These are phyloP conservation scores for Cynanchum wilfordii DNA, from an alignment of 257 asterid species.

Conservation along the genomic window DNA sequence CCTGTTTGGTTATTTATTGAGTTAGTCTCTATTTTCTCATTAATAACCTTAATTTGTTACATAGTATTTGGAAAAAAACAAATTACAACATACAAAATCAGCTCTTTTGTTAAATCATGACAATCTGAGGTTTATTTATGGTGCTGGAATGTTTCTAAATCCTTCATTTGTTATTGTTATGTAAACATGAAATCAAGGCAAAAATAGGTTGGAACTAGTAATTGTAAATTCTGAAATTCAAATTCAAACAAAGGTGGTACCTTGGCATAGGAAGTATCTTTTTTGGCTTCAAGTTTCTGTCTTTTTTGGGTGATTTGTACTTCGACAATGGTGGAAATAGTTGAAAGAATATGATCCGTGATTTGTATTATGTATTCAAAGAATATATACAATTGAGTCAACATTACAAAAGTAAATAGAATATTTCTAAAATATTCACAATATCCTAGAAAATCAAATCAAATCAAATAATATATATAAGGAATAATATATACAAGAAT, in stretches of 20 bases:
- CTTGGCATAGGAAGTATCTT: constrained; percentile 21
- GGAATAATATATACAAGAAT: too few relatives aligned
- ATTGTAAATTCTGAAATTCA: not conserved
- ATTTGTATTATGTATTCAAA: too few relatives aligned
- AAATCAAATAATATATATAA: too few relatives aligned
- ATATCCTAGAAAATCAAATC: too few relatives aligned
- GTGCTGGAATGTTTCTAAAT: not conserved
- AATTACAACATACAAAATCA: too few relatives aligned
- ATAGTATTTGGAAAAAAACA: not conserved
- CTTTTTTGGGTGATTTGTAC: constrained; percentile 55
- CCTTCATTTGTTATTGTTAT: not conserved
- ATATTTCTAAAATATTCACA: too few relatives aligned
- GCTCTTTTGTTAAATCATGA: not conserved
- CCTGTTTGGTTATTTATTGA: too few relatives aligned
- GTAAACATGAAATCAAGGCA: too few relatives aligned
- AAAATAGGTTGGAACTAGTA: not conserved
- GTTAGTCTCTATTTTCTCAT: too few relatives aligned
- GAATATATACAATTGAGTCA: too few relatives aligned
- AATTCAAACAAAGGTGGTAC: not conserved
- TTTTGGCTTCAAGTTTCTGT: constrained; percentile 59
- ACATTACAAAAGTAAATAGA: too few relatives aligned
- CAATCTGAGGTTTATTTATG: not conserved
- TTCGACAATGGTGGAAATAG: constrained; percentile 66
- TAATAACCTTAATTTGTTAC: not conserved
- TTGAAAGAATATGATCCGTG: too few relatives aligned